Base-by-base conservation (phyloP, 371 early-diverging fungal species). In the Syncephalis fuscata region DNA sequence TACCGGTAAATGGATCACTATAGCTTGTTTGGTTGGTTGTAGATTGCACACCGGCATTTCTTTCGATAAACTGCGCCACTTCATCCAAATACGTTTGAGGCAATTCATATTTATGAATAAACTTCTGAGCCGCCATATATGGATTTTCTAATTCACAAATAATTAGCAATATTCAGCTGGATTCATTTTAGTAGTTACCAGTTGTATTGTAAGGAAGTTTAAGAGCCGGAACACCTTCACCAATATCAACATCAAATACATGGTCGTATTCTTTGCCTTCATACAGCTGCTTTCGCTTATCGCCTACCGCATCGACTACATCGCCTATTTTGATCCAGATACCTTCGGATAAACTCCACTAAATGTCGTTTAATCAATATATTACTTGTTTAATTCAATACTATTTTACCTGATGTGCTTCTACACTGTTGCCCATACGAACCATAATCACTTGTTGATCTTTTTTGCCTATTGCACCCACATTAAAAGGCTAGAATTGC, bases 231-330 rank as follows among this genome's bases (percentile, higher is more conserved):
- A 57, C 66, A 2, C 82, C 82, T 20, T 83, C 85, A 14, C 80
- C 82, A 16, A 96, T 73, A 54, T 96, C 96, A 26, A 98, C 85
- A 55, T 93, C 94, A 70, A 98, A 98, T 8, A 98, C 92, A 61
- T 86, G 92, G 58, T 98, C 98, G 57, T 96, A 98, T 54, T 94
- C 92, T 42, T 74, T 69, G 40, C 96, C 96, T 8, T 80, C 72
- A 59, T 75, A 81, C 3, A 79, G 54, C 55, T 85, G 79, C 57
- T 89, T 92, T 26, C 76, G 61, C 10, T 70, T 60, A 1, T 70
- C 65, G 0, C 85, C 90, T 22, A 80, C 80, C 1, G 90, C 82
- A 58, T 95, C 92, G 0, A 92, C 92, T 1, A 98, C 94, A 37
- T 88, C 84, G 3, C 98, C 98, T 46, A 96, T 73, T 60, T 93